These are phyloP conservation scores for Blastosporella zonata DNA, from an alignment of 1,284 basidiomycete species.

Conservation along the genomic window DNA sequence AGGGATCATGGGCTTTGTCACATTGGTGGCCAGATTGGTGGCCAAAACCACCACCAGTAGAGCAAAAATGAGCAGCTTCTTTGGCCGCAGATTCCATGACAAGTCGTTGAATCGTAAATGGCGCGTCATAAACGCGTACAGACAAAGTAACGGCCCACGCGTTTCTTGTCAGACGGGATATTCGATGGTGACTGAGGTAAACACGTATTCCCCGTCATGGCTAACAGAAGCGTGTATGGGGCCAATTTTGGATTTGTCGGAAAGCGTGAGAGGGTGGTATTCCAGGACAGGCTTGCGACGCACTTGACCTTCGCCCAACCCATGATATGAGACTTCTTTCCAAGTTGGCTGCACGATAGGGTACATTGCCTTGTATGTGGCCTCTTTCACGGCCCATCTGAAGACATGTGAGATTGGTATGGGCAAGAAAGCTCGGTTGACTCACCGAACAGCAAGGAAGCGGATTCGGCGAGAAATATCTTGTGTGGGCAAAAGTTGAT, in stretches of 20 bases:
- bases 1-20: constrained; percentile 39
- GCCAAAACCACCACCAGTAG: constrained; percentile 40
- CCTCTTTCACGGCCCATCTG: constrained; percentile 88
- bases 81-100: background rate
- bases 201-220: constrained; percentile 84
- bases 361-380: constrained; percentile 86
- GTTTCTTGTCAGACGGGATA: constrained; percentile 8
- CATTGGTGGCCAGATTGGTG: constrained; percentile 73
- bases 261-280: constrained; percentile 33
- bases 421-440: background rate
- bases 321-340: constrained; percentile 68
- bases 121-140: background rate
- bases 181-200: constrained; percentile 73
- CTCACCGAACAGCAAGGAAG: constrained; percentile 69
- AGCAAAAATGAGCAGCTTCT: constrained; percentile 8
- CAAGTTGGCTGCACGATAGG: constrained; percentile 62
- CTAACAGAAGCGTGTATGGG: constrained; percentile 68
- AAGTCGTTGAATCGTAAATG: background rate
- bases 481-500: constrained; percentile 31
- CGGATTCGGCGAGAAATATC: constrained; percentile 29
- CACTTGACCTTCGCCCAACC: constrained; percentile 28
- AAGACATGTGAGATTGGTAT: constrained; percentile 1
- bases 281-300: constrained; percentile 47
- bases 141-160: background rate
- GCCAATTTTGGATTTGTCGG: constrained; percentile 25